phyloP scores from a whole-genome alignment of 2,329 filamentous ascomycete species.

The Trichoderma polysporum region DNA sequence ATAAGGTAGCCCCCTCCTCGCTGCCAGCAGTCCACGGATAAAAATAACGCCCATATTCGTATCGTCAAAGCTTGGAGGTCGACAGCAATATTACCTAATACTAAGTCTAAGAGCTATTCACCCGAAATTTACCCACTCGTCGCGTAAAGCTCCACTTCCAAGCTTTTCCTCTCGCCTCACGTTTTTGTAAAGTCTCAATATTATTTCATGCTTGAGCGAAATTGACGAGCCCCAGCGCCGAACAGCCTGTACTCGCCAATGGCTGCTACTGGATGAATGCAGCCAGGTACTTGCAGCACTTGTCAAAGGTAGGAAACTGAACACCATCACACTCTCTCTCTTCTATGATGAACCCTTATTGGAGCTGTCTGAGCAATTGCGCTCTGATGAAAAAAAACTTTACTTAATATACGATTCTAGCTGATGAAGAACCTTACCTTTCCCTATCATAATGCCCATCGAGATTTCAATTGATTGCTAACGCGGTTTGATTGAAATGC shows the following conservation, averaged over 20 bases:
- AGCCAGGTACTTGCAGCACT: not conserved
- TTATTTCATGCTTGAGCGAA: slow-evolving; percentile 10
- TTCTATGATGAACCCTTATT: slow-evolving; percentile 59
- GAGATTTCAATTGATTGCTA: not conserved
- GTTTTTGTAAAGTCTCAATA: not conserved
- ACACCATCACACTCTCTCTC: not conserved
- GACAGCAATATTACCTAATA: not conserved
- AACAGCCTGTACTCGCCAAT: not conserved
- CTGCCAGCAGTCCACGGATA: not conserved
- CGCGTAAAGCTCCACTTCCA: slow-evolving; percentile 4
- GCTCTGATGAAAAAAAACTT: slow-evolving; percentile 62
- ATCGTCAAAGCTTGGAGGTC: not conserved
- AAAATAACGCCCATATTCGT: not conserved
- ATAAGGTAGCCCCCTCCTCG: too few relatives aligned
- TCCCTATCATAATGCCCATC: not conserved
- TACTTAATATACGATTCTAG: slow-evolving; percentile 51
- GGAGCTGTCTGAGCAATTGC: slow-evolving; percentile 72
- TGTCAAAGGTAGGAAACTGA: slow-evolving; percentile 27
- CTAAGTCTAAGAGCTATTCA: not conserved
- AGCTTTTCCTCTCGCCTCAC: slow-evolving; percentile 14
- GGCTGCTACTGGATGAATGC: slow-evolving; percentile 4
- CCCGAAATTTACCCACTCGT: slow-evolving; percentile 10
- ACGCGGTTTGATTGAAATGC: slow-evolving; percentile 2
- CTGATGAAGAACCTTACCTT: slow-evolving; percentile 32
- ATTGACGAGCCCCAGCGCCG: slow-evolving; percentile 1